phyloP scores from a whole-genome alignment of 1,284 basidiomycete genomes.

The Cryptococcus hybrid region DNA sequence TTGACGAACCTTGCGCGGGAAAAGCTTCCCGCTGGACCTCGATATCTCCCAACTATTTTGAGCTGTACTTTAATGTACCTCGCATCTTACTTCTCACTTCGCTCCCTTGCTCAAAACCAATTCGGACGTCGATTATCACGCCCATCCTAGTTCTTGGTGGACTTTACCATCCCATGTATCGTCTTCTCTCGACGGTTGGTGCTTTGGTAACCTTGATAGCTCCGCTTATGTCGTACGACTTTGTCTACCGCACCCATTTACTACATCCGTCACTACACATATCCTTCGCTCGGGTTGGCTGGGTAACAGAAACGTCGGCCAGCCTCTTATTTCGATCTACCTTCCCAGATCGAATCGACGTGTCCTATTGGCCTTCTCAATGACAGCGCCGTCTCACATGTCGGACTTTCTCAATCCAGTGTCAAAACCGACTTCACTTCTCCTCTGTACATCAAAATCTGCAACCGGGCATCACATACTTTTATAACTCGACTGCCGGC shows the following conservation, averaged over 20 bases:
- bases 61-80: slow-evolving; percentile 3
- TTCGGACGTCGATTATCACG: neutral
- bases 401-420: neutral
- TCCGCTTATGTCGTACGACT: slow-evolving; percentile 4
- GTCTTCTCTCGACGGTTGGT: neutral
- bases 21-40: slow-evolving; percentile 6
- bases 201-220: neutral
- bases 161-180: neutral
- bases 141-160: neutral
- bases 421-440: slow-evolving; percentile 6
- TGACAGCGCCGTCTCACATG: neutral
- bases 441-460: slow-evolving; percentile 1
- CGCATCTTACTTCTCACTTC: neutral
- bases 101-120: neutral
- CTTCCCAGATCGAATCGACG: neutral
- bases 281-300: slow-evolving; percentile 6
- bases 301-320: slow-evolving; percentile 1
- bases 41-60: slow-evolving; percentile 5
- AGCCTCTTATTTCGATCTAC: slow-evolving; percentile 1
- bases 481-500: neutral
- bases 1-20: neutral
- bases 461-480: slow-evolving; percentile 1
- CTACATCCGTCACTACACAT: neutral
- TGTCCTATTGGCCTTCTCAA: slow-evolving; percentile 1
- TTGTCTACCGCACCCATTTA: slow-evolving; percentile 4